Percentiles rank a stretch among this genome's conserved stretches.
These are phyloP conservation scores for Cyclotella baltica DNA, from an alignment of 108 stramenopile species.

Conservation along the genomic window DNA sequence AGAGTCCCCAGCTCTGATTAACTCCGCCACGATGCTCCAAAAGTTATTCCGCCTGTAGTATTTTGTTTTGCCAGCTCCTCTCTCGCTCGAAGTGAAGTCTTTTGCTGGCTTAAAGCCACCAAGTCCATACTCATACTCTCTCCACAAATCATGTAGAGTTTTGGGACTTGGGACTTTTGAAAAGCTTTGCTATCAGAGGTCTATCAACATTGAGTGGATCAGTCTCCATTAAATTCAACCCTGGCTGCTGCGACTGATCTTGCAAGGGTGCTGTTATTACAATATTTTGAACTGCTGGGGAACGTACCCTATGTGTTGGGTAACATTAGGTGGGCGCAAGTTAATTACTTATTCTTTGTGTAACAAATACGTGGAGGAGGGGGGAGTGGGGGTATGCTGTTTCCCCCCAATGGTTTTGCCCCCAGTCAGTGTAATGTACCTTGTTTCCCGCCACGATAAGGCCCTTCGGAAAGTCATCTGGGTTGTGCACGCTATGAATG, in stretches of 20 bases:
- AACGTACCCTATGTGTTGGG: neutral
- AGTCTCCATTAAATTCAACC: neutral
- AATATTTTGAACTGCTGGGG: neutral
- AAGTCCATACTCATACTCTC: neutral
- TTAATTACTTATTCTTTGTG: too few species aligned
- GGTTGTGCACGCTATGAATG: too few species aligned
- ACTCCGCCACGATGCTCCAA: neutral
- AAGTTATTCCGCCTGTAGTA: neutral
- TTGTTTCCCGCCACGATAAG: too few species aligned
- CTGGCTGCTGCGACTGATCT: neutral
- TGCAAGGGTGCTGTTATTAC: too few species aligned
- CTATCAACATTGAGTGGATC: neutral
- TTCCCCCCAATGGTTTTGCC: too few species aligned
- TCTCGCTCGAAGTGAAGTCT: neutral
- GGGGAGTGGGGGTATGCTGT: too few species aligned
- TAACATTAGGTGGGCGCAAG: too few species aligned
- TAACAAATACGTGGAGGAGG: too few species aligned
- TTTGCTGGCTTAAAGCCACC: conserved; percentile 1
- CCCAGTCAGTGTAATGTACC: too few species aligned
- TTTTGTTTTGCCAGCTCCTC: neutral
- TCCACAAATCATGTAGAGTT: neutral
- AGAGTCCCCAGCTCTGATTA: too few species aligned
- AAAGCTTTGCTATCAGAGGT: neutral
- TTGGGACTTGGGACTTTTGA: conserved; percentile 16
- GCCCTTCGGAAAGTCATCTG: too few species aligned